Base-by-base conservation (phyloP, 2,329 filamentous ascomycete genomes). In the Fusarium aywerte region DNA sequence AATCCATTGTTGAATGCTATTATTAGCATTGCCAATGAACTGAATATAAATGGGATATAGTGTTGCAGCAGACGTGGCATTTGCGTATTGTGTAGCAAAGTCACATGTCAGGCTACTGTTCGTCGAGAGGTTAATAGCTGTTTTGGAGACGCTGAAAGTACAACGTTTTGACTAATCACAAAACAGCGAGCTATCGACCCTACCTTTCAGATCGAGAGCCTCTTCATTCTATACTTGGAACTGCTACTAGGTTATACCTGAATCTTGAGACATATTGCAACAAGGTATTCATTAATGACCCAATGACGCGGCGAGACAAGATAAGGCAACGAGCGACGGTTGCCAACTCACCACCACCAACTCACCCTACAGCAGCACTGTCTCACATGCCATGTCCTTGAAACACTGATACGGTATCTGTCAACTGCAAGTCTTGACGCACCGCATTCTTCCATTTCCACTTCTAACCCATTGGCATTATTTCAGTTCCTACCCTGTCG, bases 291-390 rank as follows among this genome's bases (percentile, higher is more conserved):
- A 50, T 27, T 21, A 40, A 33, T 40, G 3, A 11, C 36, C 21
- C 44, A 33, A 54, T 57, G 38, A 57, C 36, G 54, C 49, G 27
- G n/a, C 20, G 12, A 27, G 16, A 10, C 10, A n/a, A 57, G 29
- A 31, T 39, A 10, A 29, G 20, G 21, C 10, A 39, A 38, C 32
- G 57, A 52, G 36, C 55, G 54, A 60, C 55, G 36, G 36, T 61
- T 32, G 58, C 42, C 40, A 47, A 36, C 39, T 52, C 32, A 58
- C 21, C 32, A n/a, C n/a, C 11, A 32, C 32, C 23, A 40, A 47
- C 39, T 48, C 44, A 60, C 56, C 44, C 36, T 27, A 33, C 33
- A 57, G 29, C n/a, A 45, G 35, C 21, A 8, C n/a, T 52, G 49
- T 33, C 32, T 27, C 39, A 53, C 21, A 23, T 13, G 10, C 18